Evolutionary conservation across 345 rosid species (phyloP).

Genomic region (Moricandia arvensis): DNA sequence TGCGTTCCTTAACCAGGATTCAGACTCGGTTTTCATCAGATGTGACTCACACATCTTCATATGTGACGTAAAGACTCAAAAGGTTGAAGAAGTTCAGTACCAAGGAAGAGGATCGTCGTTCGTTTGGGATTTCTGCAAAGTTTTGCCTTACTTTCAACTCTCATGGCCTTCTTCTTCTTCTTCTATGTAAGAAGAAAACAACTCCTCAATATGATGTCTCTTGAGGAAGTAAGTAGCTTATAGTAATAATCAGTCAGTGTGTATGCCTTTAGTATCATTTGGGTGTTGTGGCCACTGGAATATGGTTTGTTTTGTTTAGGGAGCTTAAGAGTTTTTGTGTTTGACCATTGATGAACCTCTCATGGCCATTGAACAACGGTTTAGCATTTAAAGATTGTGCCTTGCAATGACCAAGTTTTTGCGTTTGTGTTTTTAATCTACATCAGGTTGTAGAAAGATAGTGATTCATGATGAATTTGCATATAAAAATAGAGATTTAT

Average conservation of each 20-base stretch:
- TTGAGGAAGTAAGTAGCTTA: constrained; percentile 17
- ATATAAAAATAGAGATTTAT: not conserved
- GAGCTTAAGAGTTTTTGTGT: not conserved
- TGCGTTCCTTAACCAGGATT: constrained; percentile 42
- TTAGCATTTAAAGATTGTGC: constrained; percentile 5
- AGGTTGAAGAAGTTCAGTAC: constrained; percentile 45
- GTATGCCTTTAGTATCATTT: not conserved
- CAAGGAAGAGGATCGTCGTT: constrained; percentile 47
- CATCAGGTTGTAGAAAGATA: not conserved
- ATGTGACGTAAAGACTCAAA: constrained; percentile 19
- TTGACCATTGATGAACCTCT: constrained; percentile 18
- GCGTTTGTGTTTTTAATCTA: not conserved
- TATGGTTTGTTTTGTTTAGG: constrained; percentile 4
- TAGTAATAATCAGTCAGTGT: not conserved
- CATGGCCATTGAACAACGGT: not conserved
- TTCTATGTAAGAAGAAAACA: not conserved
- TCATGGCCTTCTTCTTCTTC: constrained; percentile 51
- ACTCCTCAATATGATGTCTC: not conserved
- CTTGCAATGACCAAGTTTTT: not conserved
- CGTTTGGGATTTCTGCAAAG: constrained; percentile 53
- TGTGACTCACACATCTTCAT: constrained; percentile 44
- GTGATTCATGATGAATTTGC: not conserved
- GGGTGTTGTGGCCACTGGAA: constrained; percentile 5
- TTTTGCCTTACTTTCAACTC: constrained; percentile 51
- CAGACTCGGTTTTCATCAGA: constrained; percentile 48